Percentiles rank a stretch among this genome's conserved stretches.
Conservation (phyloP, 768 basidiomycete species). For the Hygrocybe punicea region DNA sequence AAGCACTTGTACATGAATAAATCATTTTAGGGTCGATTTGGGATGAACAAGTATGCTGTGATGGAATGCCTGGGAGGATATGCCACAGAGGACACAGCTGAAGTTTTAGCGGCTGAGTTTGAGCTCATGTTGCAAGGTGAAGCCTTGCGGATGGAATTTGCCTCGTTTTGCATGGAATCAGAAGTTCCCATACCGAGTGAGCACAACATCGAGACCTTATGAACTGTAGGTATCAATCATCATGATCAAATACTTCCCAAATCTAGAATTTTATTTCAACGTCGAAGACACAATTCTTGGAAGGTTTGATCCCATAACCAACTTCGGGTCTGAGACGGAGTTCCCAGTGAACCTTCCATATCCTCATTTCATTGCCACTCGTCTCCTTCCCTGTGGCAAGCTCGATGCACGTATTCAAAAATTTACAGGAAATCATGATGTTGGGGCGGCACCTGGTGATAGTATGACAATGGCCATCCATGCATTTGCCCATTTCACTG, state of each 20-base stretch:
- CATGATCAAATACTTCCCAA: neutral
- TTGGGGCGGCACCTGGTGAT: conserved; percentile 5
- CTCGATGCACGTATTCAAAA: conserved; percentile 14
- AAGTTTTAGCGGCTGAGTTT: too few species aligned
- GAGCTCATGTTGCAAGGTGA: too few species aligned
- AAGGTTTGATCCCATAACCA: conserved; percentile 5
- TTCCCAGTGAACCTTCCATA: neutral
- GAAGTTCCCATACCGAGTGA: neutral
- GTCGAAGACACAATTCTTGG: conserved; percentile 10
- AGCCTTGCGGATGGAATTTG: too few species aligned
- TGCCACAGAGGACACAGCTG: too few species aligned
- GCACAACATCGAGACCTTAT: too few species aligned
- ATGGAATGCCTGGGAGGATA: neutral
- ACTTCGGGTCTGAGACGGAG: neutral
- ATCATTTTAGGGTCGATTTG: conserved; percentile 8
- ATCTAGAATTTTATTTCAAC: conserved; percentile 10
- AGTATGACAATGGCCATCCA: conserved; percentile 16
- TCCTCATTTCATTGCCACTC: conserved; percentile 18
- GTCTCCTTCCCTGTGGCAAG: conserved; percentile 11
- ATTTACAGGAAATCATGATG: conserved; percentile 19
- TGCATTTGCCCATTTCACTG: conserved; percentile 18
- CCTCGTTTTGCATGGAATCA: neutral
- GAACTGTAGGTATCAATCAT: neutral
- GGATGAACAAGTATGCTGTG: conserved; percentile 14
- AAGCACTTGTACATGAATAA: neutral